These are phyloP conservation scores for Raphanus raphanistrum DNA, from an alignment of 345 rosid genomes.

Conservation along the genomic window DNA sequence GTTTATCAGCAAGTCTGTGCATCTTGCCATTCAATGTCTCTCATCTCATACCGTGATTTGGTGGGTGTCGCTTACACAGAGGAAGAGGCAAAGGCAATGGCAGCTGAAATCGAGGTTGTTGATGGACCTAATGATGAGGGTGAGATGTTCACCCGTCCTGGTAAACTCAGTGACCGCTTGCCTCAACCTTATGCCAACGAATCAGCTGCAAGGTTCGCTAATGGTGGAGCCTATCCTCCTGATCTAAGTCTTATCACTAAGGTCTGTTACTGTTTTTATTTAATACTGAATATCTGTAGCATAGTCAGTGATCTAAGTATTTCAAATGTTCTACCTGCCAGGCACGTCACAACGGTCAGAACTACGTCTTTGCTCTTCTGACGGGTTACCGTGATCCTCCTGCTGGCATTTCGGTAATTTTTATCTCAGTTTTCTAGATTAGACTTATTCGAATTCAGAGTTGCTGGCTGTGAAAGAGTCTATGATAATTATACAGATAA, in stretches of 20 bases:
- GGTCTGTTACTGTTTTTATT: slow-evolving; percentile 49
- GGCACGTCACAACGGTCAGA: slow-evolving; percentile 99
- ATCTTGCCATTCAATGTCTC: slow-evolving; percentile 98
- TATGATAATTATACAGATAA: slow-evolving; percentile 52
- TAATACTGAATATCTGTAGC: slow-evolving; percentile 7
- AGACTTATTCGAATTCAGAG: neutral
- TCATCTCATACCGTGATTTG: slow-evolving; percentile 87
- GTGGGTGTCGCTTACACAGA: slow-evolving; percentile 99
- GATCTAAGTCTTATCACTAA: slow-evolving; percentile 98
- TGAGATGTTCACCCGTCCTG: slow-evolving; percentile 97
- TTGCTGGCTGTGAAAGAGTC: neutral
- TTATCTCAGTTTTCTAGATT: neutral
- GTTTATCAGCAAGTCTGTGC: slow-evolving; percentile 98
- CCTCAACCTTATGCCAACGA: slow-evolving; percentile 94
- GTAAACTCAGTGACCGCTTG: slow-evolving; percentile 95
- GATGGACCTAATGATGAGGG: slow-evolving; percentile 99
- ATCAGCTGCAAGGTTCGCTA: slow-evolving; percentile 97
- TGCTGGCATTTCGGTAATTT: slow-evolving; percentile 81
- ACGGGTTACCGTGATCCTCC: slow-evolving; percentile 99
- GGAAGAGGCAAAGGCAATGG: slow-evolving; percentile 98
- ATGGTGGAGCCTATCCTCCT: slow-evolving; percentile 99
- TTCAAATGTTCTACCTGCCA: slow-evolving; percentile 39
- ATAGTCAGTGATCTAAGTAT: neutral
- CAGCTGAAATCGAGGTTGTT: slow-evolving; percentile 96
- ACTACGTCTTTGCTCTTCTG: slow-evolving; percentile 91